These are phyloP conservation scores for Ceratocystis variospora DNA, from an alignment of 2,329 filamentous ascomycete genomes.

Conservation along the genomic window DNA sequence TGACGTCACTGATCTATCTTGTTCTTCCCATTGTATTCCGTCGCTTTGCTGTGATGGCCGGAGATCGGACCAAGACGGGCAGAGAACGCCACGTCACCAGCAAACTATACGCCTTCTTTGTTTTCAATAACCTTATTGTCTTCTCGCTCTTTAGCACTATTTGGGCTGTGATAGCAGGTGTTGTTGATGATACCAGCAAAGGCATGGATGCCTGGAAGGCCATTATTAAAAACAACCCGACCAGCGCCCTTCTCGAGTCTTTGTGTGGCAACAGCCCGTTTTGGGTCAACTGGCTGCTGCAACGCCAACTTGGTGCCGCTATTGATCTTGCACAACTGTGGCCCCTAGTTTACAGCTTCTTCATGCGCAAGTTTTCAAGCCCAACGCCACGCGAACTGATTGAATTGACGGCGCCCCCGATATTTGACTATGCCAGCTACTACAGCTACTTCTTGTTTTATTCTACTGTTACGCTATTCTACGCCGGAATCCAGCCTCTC, in stretches of 20 bases:
- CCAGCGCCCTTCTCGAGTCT: conserved; percentile 51
- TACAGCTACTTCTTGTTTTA: conserved; percentile 99
- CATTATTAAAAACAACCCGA: conserved; percentile 50
- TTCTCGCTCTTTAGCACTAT: conserved; percentile 83
- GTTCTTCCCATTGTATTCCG: conserved; percentile 85
- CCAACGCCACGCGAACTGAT: conserved; percentile 87
- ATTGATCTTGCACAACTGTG: conserved; percentile 84
- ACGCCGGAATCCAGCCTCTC: conserved; percentile 72
- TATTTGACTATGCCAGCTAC: conserved; percentile 91
- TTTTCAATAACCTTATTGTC: conserved; percentile 91
- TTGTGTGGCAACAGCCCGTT: conserved; percentile 75
- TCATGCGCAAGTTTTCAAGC: conserved; percentile 67
- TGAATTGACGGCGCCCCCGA: conserved; percentile 77
- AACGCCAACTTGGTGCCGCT: conserved; percentile 86
- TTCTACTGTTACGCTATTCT: conserved; percentile 74
- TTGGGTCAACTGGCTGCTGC: conserved; percentile 87
- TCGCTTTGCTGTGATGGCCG: conserved; percentile 65
- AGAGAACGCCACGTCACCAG: conserved; percentile 81
- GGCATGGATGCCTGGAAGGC: conserved; percentile 54
- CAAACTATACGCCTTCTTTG: conserved; percentile 88
- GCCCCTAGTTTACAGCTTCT: conserved; percentile 70
- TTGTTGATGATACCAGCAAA: conserved; percentile 44
- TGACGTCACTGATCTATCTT: conserved; percentile 79
- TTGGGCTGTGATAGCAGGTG: conserved; percentile 56
- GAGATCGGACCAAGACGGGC: conserved; percentile 83